A percentile compares a stretch with the other conserved stretches of the same genome.
Evolutionary conservation across 1,139 yeast genomes (phyloP).

Genomic region (Debaryomyces nepalensis): DNA sequence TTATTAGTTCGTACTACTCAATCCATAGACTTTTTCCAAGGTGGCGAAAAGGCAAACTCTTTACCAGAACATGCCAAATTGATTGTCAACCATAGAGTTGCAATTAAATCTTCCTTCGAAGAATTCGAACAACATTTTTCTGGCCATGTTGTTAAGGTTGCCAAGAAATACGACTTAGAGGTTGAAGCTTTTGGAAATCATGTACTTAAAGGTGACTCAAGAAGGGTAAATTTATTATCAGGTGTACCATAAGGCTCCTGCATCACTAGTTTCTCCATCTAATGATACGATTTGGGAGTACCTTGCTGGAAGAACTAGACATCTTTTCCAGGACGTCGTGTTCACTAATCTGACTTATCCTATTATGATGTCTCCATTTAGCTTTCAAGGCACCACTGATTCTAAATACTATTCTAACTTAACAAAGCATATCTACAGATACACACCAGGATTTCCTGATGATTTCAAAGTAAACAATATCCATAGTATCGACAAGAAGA

Average conservation of each 20-base stretch:
- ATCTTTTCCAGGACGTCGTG: constrained; percentile 55
- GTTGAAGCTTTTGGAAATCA: constrained; percentile 38
- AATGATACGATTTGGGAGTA: constrained; percentile 54
- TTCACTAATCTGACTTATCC: constrained; percentile 24
- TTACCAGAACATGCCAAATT: constrained; percentile 38
- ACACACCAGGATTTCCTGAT: constrained; percentile 32
- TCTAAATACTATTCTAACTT: constrained; percentile 43
- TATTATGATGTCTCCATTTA: constrained; percentile 35
- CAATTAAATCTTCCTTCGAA: constrained; percentile 33
- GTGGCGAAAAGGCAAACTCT: constrained; percentile 43
- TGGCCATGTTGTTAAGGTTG: constrained; percentile 30
- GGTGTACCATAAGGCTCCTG: constrained; percentile 24
- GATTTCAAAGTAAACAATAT: constrained; percentile 27
- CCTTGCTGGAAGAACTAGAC: constrained; percentile 58
- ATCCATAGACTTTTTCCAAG: constrained; percentile 37
- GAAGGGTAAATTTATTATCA: constrained; percentile 31
- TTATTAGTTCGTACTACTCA: constrained; percentile 39
- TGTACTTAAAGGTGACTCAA: constrained; percentile 21
- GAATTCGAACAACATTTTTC: constrained; percentile 27
- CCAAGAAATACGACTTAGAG: constrained; percentile 38
- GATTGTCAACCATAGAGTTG: constrained; percentile 38
- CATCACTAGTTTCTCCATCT: constrained; percentile 60
- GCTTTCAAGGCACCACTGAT: constrained; percentile 42
- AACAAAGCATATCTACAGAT: constrained; percentile 32
- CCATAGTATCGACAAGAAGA: constrained; percentile 48